Evolutionary conservation across 768 basidiomycete genomes (phyloP), one percentile per base, ranked within the genome.

Genomic region (Hortiboletus campestris): DNA sequence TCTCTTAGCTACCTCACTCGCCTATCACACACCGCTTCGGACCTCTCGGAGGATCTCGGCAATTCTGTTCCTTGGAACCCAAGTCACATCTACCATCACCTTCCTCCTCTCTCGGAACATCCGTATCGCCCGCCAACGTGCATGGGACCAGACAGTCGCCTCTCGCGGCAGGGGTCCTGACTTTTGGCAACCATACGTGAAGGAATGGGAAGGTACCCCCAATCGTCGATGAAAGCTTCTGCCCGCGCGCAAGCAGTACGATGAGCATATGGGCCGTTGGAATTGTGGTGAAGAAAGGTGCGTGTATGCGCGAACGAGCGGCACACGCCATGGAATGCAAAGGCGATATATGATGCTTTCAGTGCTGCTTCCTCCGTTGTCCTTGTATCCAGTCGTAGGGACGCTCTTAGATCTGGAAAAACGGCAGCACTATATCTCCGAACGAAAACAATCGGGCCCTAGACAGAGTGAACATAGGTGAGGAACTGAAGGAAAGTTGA

Each of bases 71-170:
- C 66, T 94, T 6, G 85, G 88, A 10, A 76, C 83, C 0, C 92
- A 95, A 74, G 66, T 90, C 36, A 89, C 89, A 0, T 72, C 73
- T 19, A 87, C 96, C 53, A 78, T 96, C 47, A 79, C 77, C 3
- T 95, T 88, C 76, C 95, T 95, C 74, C 81, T 98, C 48, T 79
- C 85, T 29, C 84, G 84, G 44, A 95, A 96, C 71, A 84, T 96
- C 45, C 81, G 84, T 28, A 81, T 94, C 42, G 90, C 93, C 0
- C 82, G 87, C 2, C 82, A 83, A 50, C 80, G 88, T 12, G 92
- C 83, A 12, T 91, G 85, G 82, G 85, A 82, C 19, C 87, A 94
- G 66, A 95, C 93, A 0, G 84, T 96, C 29, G 74, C 79, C 7
- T 95, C 92, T 6, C 83, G 94, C 2, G 87, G 87, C 13, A 96